Evolutionary conservation across 495 filamentous ascomycete genomes (phyloP), one percentile per base, ranked within the genome.

Genomic region (Aspergillus indologenus): DNA sequence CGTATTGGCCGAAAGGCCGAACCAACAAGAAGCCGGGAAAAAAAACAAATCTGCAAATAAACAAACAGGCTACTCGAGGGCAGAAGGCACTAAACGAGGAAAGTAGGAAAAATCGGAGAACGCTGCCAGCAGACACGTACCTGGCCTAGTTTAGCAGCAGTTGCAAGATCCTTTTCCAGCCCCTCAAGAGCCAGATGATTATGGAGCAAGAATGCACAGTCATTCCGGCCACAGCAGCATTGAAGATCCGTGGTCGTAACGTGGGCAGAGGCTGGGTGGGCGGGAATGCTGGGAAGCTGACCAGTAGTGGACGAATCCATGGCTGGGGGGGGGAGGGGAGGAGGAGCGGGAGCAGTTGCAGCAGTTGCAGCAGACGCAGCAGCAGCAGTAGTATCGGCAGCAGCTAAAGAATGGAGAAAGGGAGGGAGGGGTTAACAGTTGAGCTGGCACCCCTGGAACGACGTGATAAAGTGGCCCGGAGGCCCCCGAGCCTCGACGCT

Each of bases 111-210:
- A 40, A 40, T 11, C 26, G 12, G 34, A 11, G 12, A 40, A 40
- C 5, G 12, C 12, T 40, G 34, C 12, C 34, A 40, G 34, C 34
- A 14, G 12, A 56, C 46, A 73, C 72, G 61, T 84, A 95, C 93
- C 89, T 96, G 89, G 48, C 93, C 93, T 68, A 97, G 81, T 60
- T 86, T 80, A 34, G 91, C 93, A 14, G 93, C 93, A 23, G 84
- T 89, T 57, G 84, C 83, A 15, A 96, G 88, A 75, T 97, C 90
- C 62, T 86, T 86, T 73, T 98, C 92, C 60, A 97, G 76, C 53
- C 85, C 87, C 65, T 87, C 82, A 20, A 96, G 79, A 44, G 90
- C 85, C n/a, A 79, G 77, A 72, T 87, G 84, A 70, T 90, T 95
- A 66, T 91, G 84, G 71, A 82, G 85, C 56, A 93, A 80, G 69